Evolutionary conservation across 305 asterid genomes (phyloP).

Genomic region (Fraxinus paxiana): DNA sequence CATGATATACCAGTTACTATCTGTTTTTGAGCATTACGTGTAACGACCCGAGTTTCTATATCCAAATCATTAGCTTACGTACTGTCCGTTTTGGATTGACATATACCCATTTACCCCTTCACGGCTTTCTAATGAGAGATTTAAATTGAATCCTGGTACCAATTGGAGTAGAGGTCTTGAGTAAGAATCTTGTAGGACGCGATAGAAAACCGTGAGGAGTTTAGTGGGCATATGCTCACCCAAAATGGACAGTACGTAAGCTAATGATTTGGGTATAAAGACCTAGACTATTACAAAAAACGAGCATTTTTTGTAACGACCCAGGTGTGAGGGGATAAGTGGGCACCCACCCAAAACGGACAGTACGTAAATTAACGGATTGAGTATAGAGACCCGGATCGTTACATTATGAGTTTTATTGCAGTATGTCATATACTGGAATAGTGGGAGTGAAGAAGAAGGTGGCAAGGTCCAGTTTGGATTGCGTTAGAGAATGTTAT

Average conservation of each 20-base stretch:
- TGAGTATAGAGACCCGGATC: not conserved
- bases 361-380: no score
- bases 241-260: not conserved
- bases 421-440: not conserved
- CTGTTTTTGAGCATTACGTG: not conserved
- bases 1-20: not conserved
- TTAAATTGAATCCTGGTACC: not conserved
- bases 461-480: not conserved
- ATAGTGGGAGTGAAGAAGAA: not conserved
- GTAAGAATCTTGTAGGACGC: not conserved
- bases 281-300: not conserved
- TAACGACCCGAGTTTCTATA: not conserved
- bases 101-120: not conserved
- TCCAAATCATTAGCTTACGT: not conserved
- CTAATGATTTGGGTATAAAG: no score
- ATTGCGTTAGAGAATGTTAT: not conserved
- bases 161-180: not conserved
- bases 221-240: not conserved
- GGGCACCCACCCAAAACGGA: not conserved
- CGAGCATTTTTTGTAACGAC: not conserved
- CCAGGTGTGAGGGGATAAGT: not conserved
- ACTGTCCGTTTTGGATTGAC: not conserved
- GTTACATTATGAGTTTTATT: not conserved
- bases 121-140: not conserved
- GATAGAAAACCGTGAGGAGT: not conserved